Evolutionary conservation across 805 yeast genomes (phyloP).

Genomic region (Candida arabinofermentans): DNA sequence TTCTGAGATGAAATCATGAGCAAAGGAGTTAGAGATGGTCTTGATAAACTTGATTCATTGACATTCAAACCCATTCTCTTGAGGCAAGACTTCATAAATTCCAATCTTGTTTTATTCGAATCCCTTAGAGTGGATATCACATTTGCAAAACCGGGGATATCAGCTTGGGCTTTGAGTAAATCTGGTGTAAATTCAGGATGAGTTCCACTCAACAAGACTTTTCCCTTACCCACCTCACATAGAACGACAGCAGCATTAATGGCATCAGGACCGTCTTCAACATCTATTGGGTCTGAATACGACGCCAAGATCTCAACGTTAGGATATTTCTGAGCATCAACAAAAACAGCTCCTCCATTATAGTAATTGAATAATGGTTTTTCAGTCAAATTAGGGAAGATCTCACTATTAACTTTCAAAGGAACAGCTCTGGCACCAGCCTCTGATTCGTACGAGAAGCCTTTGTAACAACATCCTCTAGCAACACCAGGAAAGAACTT

Average conservation of each 20-base stretch:
- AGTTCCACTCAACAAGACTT: constrained; percentile 72
- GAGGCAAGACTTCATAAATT: constrained; percentile 56
- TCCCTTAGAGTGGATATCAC: constrained; percentile 39
- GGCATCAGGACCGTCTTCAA: constrained; percentile 31
- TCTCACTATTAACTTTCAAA: constrained; percentile 37
- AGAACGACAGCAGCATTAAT: constrained; percentile 67
- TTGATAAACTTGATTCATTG: constrained; percentile 42
- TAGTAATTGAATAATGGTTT: constrained; percentile 45
- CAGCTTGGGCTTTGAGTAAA: constrained; percentile 35
- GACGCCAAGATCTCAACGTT: constrained; percentile 72
- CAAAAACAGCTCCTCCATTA: constrained; percentile 90
- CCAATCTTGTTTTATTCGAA: constrained; percentile 44
- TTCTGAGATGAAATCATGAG: constrained; percentile 43
- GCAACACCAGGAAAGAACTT: constrained; percentile 77
- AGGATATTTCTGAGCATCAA: constrained; percentile 58
- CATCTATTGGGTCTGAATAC: constrained; percentile 55
- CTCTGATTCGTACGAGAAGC: constrained; percentile 76
- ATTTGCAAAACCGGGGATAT: constrained; percentile 21
- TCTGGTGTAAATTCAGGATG: constrained; percentile 83
- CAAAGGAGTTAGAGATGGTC: constrained; percentile 71
- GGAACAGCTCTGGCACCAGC: constrained; percentile 64
- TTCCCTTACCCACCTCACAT: constrained; percentile 69
- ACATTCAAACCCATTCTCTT: constrained; percentile 64
- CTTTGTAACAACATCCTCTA: constrained; percentile 76
- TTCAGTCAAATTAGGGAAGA: constrained; percentile 26